A percentile compares a stretch with the other conserved stretches of the same genome.
phyloP scores from a whole-genome alignment of 2,329 filamentous ascomycete species.

The Monilinia fructigena region DNA sequence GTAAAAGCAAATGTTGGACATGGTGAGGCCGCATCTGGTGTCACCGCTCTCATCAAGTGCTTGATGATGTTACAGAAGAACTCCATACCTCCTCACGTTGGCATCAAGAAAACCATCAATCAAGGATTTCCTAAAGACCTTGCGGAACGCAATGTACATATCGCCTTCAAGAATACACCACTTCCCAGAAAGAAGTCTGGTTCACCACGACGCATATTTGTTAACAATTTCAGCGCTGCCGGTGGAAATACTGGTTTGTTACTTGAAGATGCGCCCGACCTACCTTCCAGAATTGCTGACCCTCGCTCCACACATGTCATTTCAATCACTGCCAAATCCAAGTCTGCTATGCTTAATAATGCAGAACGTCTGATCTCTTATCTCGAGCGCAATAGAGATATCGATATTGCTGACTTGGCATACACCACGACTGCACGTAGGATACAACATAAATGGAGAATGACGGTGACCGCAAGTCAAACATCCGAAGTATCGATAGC shows the following conservation, averaged over 20 bases:
- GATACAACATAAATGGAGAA: conserved; percentile 58
- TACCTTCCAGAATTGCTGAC: conserved; percentile 41
- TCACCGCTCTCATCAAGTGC: conserved; percentile 40
- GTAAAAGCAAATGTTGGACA: conserved; percentile 43
- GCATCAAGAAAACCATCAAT: conserved; percentile 41
- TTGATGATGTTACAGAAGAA: conserved; percentile 40
- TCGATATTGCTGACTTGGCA: conserved; percentile 34
- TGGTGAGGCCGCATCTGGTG: conserved; percentile 40
- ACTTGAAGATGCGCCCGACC: conserved; percentile 40
- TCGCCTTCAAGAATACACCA: conserved; percentile 31
- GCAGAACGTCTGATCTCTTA: conserved; percentile 32
- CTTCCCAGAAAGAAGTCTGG: conserved; percentile 5
- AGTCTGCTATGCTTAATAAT: conserved; percentile 34
- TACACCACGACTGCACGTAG: conserved; percentile 46
- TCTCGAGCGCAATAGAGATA: conserved; percentile 32
- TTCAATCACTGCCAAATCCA: conserved; percentile 49
- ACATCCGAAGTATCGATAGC: conserved; percentile 42
- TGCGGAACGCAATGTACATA: conserved; percentile 40
- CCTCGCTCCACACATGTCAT: conserved; percentile 47
- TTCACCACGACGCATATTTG: conserved; percentile 38
- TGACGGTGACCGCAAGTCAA: conserved; percentile 46
- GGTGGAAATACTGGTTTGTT: conserved; percentile 40
- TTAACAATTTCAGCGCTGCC: conserved; percentile 48
- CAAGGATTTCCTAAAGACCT: conserved; percentile 38
- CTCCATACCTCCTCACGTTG: conserved; percentile 38